These are phyloP conservation scores for Melanomma pulvis-pyrius DNA, from an alignment of 495 filamentous ascomycete genomes.

Conservation along the genomic window DNA sequence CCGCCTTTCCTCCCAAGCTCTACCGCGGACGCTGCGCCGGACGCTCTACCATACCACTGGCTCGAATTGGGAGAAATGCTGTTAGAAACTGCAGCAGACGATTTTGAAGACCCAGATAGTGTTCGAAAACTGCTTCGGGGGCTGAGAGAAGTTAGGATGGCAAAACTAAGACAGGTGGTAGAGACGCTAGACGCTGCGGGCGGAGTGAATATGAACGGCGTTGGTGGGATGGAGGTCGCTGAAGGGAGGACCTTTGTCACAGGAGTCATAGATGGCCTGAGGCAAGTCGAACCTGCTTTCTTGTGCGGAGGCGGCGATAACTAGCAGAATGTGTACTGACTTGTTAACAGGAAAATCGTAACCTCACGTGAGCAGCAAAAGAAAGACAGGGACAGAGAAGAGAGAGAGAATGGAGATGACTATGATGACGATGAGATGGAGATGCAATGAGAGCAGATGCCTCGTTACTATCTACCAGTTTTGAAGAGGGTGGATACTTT, in stretches of 20 bases:
- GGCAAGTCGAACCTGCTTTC: slow-evolving; percentile 46
- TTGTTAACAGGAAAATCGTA: slow-evolving; percentile 44
- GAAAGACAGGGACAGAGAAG: slow-evolving; percentile 45
- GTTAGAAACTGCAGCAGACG: slow-evolving; percentile 80
- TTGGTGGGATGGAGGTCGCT: slow-evolving; percentile 87
- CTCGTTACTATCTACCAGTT: neutral
- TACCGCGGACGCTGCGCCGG: slow-evolving; percentile 61
- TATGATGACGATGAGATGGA: slow-evolving; percentile 47
- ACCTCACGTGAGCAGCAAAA: slow-evolving; percentile 46
- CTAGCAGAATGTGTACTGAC: slow-evolving; percentile 9
- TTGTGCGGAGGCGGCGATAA: no score
- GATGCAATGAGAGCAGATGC: slow-evolving; percentile 21
- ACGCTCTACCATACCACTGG: slow-evolving; percentile 90
- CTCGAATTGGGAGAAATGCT: slow-evolving; percentile 84
- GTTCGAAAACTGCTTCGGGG: slow-evolving; percentile 78
- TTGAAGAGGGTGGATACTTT: neutral
- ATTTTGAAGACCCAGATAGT: slow-evolving; percentile 74
- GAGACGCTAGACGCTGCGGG: slow-evolving; percentile 71
- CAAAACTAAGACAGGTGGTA: slow-evolving; percentile 80
- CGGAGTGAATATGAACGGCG: slow-evolving; percentile 74
- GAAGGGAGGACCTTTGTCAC: slow-evolving; percentile 83
- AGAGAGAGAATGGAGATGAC: slow-evolving; percentile 45
- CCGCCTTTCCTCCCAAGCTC: slow-evolving; percentile 66
- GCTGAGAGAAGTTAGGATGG: slow-evolving; percentile 82
- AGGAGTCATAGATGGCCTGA: slow-evolving; percentile 83